These are phyloP conservation scores for Porphyrellus cyaneotinctus DNA, from an alignment of 768 basidiomycete species.

Conservation along the genomic window DNA sequence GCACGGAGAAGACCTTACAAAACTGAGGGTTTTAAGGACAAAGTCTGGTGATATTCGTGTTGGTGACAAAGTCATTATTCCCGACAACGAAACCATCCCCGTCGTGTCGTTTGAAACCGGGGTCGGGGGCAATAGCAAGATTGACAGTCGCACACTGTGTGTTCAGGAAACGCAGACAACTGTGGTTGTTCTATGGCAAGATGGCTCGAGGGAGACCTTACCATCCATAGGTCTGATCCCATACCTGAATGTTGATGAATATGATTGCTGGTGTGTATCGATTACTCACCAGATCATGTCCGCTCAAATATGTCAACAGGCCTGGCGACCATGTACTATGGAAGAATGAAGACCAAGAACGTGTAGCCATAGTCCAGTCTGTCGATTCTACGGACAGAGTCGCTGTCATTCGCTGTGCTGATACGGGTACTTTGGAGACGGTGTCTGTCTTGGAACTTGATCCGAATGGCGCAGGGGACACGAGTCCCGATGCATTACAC, in stretches of 20 bases:
- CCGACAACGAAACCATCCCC: conserved; percentile 44
- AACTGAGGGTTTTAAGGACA: conserved; percentile 60
- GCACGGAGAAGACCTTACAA: conserved; percentile 57
- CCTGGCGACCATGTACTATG: conserved; percentile 89
- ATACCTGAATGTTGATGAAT: conserved; percentile 85
- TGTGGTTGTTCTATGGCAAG: conserved; percentile 82
- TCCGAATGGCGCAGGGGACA: conserved; percentile 66
- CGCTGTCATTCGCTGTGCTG: conserved; percentile 58
- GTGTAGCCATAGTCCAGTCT: conserved; percentile 71
- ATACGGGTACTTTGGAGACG: conserved; percentile 52
- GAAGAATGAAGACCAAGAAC: conserved; percentile 66
- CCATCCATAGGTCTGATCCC: conserved; percentile 68
- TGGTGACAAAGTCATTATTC: conserved; percentile 67
- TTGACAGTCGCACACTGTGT: conserved; percentile 54
- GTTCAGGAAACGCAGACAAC: conserved; percentile 71
- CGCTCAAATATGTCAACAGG: conserved; percentile 41
- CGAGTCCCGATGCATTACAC: conserved; percentile 38
- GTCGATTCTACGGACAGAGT: conserved; percentile 72
- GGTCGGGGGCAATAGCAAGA: conserved; percentile 38
- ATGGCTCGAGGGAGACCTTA: conserved; percentile 63
- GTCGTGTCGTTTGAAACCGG: conserved; percentile 59
- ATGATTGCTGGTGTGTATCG: conserved; percentile 74
- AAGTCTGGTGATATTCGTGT: conserved; percentile 66
- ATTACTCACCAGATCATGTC: background rate
- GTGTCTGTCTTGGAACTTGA: conserved; percentile 88